Evolutionary conservation across 139 green algal species (phyloP).

Genomic region (Ulvella scutata): DNA sequence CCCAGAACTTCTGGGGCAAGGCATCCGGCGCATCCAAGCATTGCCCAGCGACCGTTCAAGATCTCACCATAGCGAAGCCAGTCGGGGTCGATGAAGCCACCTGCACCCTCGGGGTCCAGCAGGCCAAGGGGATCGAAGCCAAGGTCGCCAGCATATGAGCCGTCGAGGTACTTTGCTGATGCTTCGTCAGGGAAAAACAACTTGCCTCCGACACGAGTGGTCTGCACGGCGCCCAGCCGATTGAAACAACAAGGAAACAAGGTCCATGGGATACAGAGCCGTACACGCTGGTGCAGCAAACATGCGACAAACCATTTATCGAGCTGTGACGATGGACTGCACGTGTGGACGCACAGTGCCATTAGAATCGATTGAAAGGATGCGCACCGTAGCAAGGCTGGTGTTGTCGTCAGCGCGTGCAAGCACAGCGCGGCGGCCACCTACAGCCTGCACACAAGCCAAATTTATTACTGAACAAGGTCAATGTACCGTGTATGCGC

Average conservation of each 20-base stretch:
- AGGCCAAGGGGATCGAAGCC: slow-evolving; percentile 91
- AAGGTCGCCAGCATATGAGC: slow-evolving; percentile 63
- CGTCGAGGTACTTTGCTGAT: slow-evolving; percentile 88
- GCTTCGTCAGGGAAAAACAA: slow-evolving; percentile 43
- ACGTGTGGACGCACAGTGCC: too few relatives aligned
- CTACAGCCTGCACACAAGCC: background rate
- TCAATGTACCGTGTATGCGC: too few relatives aligned
- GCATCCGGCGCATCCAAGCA: slow-evolving; percentile 89
- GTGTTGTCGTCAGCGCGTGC: background rate
- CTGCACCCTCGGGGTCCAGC: slow-evolving; percentile 73
- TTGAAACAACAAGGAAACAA: too few relatives aligned
- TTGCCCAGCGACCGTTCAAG: slow-evolving; percentile 65
- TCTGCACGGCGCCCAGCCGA: too few relatives aligned
- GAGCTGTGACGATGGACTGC: too few relatives aligned
- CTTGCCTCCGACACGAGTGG: too few relatives aligned
- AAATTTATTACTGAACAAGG: too few relatives aligned
- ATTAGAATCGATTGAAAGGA: too few relatives aligned
- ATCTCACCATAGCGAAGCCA: slow-evolving; percentile 77
- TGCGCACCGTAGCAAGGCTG: background rate
- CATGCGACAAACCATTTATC: too few relatives aligned
- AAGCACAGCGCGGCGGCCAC: background rate
- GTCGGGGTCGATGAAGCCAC: slow-evolving; percentile 80
- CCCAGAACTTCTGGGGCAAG: slow-evolving; percentile 88
- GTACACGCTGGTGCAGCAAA: too few relatives aligned
- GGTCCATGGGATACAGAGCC: too few relatives aligned